These are phyloP conservation scores for Amorphotheca resinae DNA, from an alignment of 495 filamentous ascomycete species.

Conservation along the genomic window DNA sequence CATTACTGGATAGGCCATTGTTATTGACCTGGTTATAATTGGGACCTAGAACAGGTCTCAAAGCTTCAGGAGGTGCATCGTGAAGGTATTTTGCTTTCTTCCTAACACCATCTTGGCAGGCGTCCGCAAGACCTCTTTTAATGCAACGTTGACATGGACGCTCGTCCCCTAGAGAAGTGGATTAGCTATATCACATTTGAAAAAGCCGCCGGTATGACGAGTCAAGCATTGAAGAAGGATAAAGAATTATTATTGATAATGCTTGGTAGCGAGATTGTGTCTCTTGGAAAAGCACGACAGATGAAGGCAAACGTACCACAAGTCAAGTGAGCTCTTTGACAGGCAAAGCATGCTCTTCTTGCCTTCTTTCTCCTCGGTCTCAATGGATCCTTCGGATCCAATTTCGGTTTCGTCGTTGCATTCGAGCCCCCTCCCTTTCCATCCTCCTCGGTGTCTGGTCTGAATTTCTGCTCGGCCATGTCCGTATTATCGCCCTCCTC, in stretches of 20 bases:
- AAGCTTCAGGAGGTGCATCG: constrained; percentile 71
- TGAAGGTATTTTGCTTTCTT: constrained; percentile 99
- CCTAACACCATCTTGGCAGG: constrained; percentile 87
- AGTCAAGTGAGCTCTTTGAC: constrained; percentile 92
- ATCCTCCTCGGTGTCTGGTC: constrained; percentile 29
- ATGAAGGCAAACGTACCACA: constrained; percentile 80
- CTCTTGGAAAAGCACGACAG: no score
- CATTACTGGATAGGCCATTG: constrained; percentile 14
- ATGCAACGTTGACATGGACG: constrained; percentile 89
- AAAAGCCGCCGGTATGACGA: not conserved
- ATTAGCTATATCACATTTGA: constrained; percentile 1
- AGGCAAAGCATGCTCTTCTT: constrained; percentile 86
- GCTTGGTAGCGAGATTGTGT: constrained; percentile 1
- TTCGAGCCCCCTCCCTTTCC: constrained; percentile 21
- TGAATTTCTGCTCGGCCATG: constrained; percentile 40
- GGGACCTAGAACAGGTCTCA: constrained; percentile 42
- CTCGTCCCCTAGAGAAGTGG: constrained; percentile 43
- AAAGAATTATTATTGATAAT: not conserved
- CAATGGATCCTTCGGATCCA: constrained; percentile 70
- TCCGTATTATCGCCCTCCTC: constrained; percentile 44
- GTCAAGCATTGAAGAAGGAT: not conserved
- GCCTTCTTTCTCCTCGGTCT: constrained; percentile 92
- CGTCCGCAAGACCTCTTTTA: constrained; percentile 79
- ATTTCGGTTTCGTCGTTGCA: constrained; percentile 42
- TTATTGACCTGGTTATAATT: constrained; percentile 34